Evolutionary conservation across 352 stramenopile species (phyloP), one percentile per base, ranked within the genome.

Genomic region (Pythium monospermum): DNA sequence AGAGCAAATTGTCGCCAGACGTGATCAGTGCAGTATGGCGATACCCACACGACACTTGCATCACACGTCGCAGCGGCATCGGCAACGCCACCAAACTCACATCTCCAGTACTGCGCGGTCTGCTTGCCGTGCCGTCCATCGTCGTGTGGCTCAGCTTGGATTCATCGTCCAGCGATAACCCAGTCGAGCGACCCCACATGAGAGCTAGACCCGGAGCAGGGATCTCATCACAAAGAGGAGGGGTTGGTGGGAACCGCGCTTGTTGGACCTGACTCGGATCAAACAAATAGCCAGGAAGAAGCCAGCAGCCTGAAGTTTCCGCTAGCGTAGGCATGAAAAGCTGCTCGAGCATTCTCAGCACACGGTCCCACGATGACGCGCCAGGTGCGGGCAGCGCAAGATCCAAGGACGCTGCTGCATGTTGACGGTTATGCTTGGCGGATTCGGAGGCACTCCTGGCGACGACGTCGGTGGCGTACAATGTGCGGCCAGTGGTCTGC

Each of bases 1-100:
- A 88, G 26, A 94, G 61, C n/a, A 66, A 51, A 0, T 65, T 54
- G 35, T 87, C 77, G 2, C 48, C 30, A 23, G 79, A 64, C 0
- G 80, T 85, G 36, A 94, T 64, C 8, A 94, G 54, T 7, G 83
- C 81, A 0, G 78, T 88, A 46, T 94, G 78, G 4, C 78, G 72
- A 45, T 91, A 94, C 1, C 83, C 83, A 49, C 83, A 94, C 0
- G 74, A 70, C 4, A 94, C 76, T 12, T 86, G 69, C 2, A 86
- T 50, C 3, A 87, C 69, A n/a, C 69, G 69, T 30, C 76, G 73
- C 23, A 83, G 48, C 7, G 79, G 73, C 0, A 67, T 61, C 3
- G 76, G 79, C 4, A 91, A 66, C 4, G 49, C 57, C 0, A 88
- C 38, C 32, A 83, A 48, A 1, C 48, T 66, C 13, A 90, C 43